phyloP scores from a whole-genome alignment of 106 monocot genomes.

The Chionographis japonica region DNA sequence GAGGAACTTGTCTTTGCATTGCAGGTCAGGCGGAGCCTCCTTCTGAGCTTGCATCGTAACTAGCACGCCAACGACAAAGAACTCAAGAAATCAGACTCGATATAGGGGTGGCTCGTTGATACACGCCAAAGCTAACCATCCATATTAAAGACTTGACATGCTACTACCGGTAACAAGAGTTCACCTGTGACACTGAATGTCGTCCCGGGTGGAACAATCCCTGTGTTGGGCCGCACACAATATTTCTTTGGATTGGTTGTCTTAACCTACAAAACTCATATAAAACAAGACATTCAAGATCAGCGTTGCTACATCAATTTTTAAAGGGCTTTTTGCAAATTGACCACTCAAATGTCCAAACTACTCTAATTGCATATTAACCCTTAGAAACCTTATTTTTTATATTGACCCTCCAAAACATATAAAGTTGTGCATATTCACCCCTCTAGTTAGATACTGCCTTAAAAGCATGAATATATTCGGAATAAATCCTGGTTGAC shows the following conservation, averaged over 20 bases:
- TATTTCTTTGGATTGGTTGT: constrained; percentile 95
- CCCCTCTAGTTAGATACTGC: too few relatives aligned
- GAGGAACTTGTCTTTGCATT: constrained; percentile 91
- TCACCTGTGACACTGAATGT: constrained; percentile 76
- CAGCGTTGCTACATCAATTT: neutral
- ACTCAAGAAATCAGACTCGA: neutral
- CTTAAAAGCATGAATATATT: too few relatives aligned
- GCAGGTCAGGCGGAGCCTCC: constrained; percentile 75
- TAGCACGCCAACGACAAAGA: constrained; percentile 9
- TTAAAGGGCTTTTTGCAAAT: neutral
- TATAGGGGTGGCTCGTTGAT: neutral
- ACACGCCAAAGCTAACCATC: neutral
- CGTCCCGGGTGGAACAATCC: constrained; percentile 60
- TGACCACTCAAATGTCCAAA: too few relatives aligned
- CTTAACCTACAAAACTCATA: constrained; percentile 57
- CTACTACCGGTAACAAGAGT: neutral
- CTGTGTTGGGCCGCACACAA: constrained; percentile 82
- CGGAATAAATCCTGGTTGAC: too few relatives aligned
- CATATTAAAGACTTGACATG: neutral
- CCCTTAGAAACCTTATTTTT: too few relatives aligned
- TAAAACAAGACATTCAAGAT: neutral
- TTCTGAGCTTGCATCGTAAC: constrained; percentile 99
- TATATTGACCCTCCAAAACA: too few relatives aligned
- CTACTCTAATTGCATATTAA: too few relatives aligned
- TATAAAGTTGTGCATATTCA: too few relatives aligned